These are phyloP conservation scores for Cucurbita pepo DNA, from an alignment of 306 rosid species.

Conservation along the genomic window DNA sequence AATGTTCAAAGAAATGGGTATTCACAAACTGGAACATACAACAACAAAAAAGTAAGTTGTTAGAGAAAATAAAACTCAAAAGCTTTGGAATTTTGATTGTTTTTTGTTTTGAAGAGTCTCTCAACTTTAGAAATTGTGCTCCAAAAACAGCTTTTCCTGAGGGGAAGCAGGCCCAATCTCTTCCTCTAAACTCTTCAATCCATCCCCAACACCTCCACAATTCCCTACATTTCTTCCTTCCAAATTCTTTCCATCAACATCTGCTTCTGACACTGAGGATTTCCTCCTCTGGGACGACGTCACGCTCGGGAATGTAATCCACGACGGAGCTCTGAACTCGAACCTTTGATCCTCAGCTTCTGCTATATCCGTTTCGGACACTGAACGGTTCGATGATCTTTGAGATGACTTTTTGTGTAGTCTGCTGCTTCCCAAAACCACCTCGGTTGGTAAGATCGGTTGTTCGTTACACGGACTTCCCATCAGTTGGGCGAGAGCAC, in stretches of 20 bases:
- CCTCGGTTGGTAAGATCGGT: constrained; percentile 91
- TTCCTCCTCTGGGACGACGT: constrained; percentile 95
- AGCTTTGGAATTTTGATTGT: background rate
- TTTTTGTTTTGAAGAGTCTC: background rate
- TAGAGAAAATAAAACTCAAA: background rate
- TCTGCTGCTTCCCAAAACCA: constrained; percentile 77
- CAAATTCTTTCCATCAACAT: constrained; percentile 51
- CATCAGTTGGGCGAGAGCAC: constrained; percentile 73
- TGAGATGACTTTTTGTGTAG: constrained; percentile 85
- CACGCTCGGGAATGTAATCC: constrained; percentile 95
- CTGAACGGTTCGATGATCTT: constrained; percentile 65
- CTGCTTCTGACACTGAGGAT: constrained; percentile 75
- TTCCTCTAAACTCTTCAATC: constrained; percentile 83
- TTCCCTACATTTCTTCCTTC: constrained; percentile 47
- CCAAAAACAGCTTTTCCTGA: constrained; percentile 62
- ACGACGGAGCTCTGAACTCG: constrained; percentile 86
- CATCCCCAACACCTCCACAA: constrained; percentile 42
- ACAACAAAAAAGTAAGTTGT: background rate
- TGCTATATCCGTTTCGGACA: constrained; percentile 54
- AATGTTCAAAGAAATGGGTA: background rate
- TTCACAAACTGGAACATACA: background rate
- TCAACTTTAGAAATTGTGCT: constrained; percentile 50
- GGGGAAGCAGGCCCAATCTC: constrained; percentile 98
- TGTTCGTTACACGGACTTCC: constrained; percentile 88
- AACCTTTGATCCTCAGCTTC: constrained; percentile 69